Percentiles rank a stretch among this genome's conserved stretches.
Evolutionary conservation across 148 eudicot genomes (phyloP).

Genomic region (Bassia scoparia): DNA sequence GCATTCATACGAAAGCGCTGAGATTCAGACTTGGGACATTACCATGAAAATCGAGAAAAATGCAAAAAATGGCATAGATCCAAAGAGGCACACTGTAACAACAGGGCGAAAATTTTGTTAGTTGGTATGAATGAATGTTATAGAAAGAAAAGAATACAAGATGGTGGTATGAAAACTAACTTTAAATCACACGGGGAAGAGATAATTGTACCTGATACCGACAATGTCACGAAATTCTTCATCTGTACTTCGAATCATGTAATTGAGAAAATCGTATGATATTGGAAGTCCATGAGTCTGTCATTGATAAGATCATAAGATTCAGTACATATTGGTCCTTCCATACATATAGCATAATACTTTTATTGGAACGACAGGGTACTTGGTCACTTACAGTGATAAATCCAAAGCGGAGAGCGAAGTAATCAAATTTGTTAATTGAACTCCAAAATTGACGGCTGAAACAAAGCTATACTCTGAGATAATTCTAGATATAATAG

Average conservation of each 20-base stretch:
- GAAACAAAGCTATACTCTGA: slow-evolving; percentile 72
- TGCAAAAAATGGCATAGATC: slow-evolving; percentile 60
- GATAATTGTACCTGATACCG: slow-evolving; percentile 56
- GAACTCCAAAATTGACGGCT: slow-evolving; percentile 82
- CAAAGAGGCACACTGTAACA: slow-evolving; percentile 84
- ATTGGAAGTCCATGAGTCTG: slow-evolving; percentile 83
- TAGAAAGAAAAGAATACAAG: background rate
- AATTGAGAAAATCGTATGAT: slow-evolving; percentile 70
- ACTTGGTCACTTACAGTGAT: slow-evolving; percentile 60
- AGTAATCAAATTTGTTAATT: slow-evolving; percentile 63
- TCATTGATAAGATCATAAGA: slow-evolving; percentile 16
- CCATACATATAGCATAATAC: background rate
- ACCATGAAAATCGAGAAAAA: slow-evolving; percentile 78
- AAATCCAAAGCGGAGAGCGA: slow-evolving; percentile 64
- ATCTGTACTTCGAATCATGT: slow-evolving; percentile 78
- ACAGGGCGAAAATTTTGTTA: slow-evolving; percentile 1
- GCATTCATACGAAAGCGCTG: background rate
- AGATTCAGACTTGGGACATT: slow-evolving; percentile 11
- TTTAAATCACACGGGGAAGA: background rate
- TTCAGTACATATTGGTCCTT: background rate
- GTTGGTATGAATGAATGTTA: background rate
- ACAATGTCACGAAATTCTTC: slow-evolving; percentile 85
- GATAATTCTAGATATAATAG: slow-evolving; percentile 19
- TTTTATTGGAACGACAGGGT: background rate
- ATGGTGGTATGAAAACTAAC: background rate